Evolutionary conservation across 805 yeast species (phyloP).

Genomic region (Henningerozyma blattae): DNA sequence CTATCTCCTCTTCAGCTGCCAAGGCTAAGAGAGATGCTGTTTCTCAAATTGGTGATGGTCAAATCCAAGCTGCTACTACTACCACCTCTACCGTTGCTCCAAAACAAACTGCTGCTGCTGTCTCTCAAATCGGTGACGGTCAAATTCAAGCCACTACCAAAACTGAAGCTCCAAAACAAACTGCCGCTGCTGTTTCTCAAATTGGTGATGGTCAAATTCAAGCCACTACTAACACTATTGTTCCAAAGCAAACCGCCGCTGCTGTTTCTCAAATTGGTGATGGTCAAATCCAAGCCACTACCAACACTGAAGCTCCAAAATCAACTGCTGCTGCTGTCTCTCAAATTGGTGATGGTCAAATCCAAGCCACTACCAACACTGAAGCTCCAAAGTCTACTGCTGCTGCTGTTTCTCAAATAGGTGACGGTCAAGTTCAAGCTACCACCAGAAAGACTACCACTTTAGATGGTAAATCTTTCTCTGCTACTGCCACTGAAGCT

Average conservation of each 20-base stretch:
- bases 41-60: constrained; percentile 24
- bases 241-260: constrained; percentile 19
- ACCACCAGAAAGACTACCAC: constrained; percentile 28
- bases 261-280: constrained; percentile 34
- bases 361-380: constrained; percentile 14
- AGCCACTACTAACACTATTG: constrained; percentile 24
- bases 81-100: constrained; percentile 35
- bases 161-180: constrained; percentile 5
- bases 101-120: constrained; percentile 24
- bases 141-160: constrained; percentile 29
- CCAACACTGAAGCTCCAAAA: constrained; percentile 16
- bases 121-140: constrained; percentile 36
- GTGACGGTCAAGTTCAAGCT: constrained; percentile 35
- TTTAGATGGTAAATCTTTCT: constrained; percentile 38
- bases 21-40: constrained; percentile 19
- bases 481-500: constrained; percentile 11
- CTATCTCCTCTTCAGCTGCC: constrained; percentile 14
- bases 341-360: constrained; percentile 36
- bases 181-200: constrained; percentile 32
- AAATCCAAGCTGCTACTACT: constrained; percentile 26
- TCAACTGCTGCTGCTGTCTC: constrained; percentile 23
- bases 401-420: constrained; percentile 25
- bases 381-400: constrained; percentile 21
- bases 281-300: constrained; percentile 36
- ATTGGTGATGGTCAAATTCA: constrained; percentile 33